Percentiles rank a stretch among this genome's conserved stretches.
Conservation (phyloP, 768 basidiomycete genomes). For the Sistotremastrum niveocremeum region DNA sequence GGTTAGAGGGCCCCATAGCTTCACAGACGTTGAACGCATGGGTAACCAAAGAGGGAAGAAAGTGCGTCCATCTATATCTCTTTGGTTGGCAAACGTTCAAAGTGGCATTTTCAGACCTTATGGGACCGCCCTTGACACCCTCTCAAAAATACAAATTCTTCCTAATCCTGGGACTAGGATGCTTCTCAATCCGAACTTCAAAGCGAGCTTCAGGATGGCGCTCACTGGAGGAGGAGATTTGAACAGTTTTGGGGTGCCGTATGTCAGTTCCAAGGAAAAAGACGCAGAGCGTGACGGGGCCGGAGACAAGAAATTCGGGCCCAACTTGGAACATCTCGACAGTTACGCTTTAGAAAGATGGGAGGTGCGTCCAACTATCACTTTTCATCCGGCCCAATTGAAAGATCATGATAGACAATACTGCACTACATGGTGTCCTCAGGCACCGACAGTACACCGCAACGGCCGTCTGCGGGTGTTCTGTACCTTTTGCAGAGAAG, state of each 20-base stretch:
- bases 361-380: constrained; percentile 46
- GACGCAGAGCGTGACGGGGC: constrained; percentile 21
- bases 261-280: constrained; percentile 26
- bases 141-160: constrained; percentile 59
- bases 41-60: constrained; percentile 62
- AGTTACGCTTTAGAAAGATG: constrained; percentile 75
- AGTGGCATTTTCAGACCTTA: constrained; percentile 28
- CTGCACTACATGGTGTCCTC: constrained; percentile 98
- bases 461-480: constrained; percentile 72
- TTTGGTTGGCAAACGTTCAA: neutral
- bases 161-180: constrained; percentile 46
- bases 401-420: constrained; percentile 50
- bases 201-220: constrained; percentile 66
- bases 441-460: constrained; percentile 58
- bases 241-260: constrained; percentile 72
- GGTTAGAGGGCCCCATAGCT: constrained; percentile 68
- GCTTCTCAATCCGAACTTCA: constrained; percentile 62
- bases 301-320: constrained; percentile 38
- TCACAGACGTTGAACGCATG: constrained; percentile 59
- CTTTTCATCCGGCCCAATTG: neutral
- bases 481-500: constrained; percentile 72
- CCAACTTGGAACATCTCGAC: constrained; percentile 52
- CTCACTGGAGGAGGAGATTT: constrained; percentile 70
- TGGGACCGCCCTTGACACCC: constrained; percentile 48
- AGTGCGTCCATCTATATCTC: constrained; percentile 27